Conservation (phyloP, 257 asterid species). For the Scutellaria minor region DNA sequence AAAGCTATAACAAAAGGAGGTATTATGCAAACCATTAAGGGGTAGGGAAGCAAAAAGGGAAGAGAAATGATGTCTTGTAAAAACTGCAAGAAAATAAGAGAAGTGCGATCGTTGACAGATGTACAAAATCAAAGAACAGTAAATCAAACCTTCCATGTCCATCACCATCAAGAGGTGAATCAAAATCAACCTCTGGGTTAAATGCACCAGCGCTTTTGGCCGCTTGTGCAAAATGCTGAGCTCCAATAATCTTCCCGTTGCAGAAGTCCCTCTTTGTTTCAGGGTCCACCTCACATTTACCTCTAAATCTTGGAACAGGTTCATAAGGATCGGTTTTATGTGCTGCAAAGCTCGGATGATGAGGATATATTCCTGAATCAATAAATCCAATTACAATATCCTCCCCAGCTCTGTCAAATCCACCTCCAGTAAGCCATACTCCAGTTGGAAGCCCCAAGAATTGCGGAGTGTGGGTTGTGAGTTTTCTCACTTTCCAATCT, state of each 20-base stretch:
- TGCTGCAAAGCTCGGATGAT: slow-evolving; percentile 88
- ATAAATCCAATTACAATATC: slow-evolving; percentile 88
- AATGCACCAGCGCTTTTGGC: slow-evolving; percentile 94
- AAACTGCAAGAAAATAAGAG: neutral
- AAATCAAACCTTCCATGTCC: slow-evolving; percentile 94
- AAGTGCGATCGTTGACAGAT: neutral
- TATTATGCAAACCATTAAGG: neutral
- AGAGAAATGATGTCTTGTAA: neutral
- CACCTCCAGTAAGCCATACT: slow-evolving; percentile 98
- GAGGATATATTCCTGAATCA: slow-evolving; percentile 96
- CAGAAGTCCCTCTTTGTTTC: slow-evolving; percentile 75
- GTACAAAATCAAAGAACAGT: slow-evolving; percentile 25
- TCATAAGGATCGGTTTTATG: slow-evolving; percentile 81
- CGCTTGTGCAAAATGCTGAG: slow-evolving; percentile 97
- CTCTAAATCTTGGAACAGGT: slow-evolving; percentile 80
- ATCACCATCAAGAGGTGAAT: slow-evolving; percentile 95
- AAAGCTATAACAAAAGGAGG: neutral
- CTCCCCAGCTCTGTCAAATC: slow-evolving; percentile 95
- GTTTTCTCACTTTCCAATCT: slow-evolving; percentile 97
- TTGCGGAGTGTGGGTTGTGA: slow-evolving; percentile 96
- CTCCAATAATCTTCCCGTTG: slow-evolving; percentile 98
- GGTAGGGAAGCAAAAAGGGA: neutral
- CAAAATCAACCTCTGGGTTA: slow-evolving; percentile 78
- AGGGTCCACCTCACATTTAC: slow-evolving; percentile 86
- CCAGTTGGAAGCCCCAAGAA: slow-evolving; percentile 98